Percentiles rank a stretch among this genome's conserved stretches.
phyloP scores from a whole-genome alignment of 106 monocot species.

The Apostasia ramifera region DNA sequence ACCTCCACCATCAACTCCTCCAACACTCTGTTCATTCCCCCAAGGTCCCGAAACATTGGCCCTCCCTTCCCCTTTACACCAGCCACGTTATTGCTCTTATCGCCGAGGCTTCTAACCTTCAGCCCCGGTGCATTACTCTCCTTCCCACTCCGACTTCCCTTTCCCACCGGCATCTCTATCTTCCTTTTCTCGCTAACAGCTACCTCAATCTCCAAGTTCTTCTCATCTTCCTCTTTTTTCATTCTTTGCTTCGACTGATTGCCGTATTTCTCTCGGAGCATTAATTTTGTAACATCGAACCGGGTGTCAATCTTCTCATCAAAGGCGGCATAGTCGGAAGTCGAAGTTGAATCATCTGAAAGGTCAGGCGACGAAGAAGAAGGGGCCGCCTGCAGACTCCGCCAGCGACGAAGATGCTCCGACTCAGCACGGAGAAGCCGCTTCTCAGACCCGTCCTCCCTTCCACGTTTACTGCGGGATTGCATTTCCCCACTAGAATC shows the following conservation, averaged over 20 bases:
- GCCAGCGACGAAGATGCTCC: conserved; percentile 19
- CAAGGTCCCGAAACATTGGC: conserved; percentile 77
- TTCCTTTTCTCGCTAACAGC: conserved; percentile 23
- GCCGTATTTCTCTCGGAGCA: conserved; percentile 48
- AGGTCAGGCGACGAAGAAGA: conserved; percentile 5
- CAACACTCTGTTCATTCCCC: conserved; percentile 59
- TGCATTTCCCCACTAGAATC: not conserved
- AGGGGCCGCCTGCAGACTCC: not conserved
- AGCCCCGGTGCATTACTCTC: not conserved
- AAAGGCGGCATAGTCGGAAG: conserved; percentile 37
- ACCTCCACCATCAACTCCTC: conserved; percentile 85
- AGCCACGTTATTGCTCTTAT: not conserved
- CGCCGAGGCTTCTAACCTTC: not conserved
- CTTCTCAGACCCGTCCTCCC: conserved; percentile 7
- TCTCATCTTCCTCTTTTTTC: conserved; percentile 11
- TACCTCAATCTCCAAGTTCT: conserved; percentile 49
- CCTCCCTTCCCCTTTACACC: conserved; percentile 16
- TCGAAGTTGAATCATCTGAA: conserved; percentile 18
- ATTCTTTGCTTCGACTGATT: conserved; percentile 5
- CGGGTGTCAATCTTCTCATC: conserved; percentile 39
- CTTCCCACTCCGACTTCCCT: conserved; percentile 2
- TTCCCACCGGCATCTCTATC: not conserved
- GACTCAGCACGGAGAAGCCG: conserved; percentile 21
- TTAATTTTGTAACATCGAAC: conserved; percentile 62
- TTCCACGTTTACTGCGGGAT: conserved; percentile 7